Evolutionary conservation across 2,329 filamentous ascomycete genomes (phyloP), one percentile per base, ranked within the genome.

Genomic region (Alternaria metachromatica): DNA sequence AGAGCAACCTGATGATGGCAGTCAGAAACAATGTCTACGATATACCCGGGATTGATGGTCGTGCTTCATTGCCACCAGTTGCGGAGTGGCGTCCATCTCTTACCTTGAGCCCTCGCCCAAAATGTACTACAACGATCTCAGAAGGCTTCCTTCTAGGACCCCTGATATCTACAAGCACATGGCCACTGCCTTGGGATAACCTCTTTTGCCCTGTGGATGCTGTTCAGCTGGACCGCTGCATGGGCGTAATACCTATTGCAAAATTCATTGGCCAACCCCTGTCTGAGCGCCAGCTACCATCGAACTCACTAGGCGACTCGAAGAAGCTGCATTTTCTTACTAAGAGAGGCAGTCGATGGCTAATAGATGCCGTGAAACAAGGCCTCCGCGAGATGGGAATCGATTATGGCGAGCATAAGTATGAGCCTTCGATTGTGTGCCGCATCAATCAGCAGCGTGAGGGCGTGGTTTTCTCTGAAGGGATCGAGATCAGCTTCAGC

Each of bases 171-270:
- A 48, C 64, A 8, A 68, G 56, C 21, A 58, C 61, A 30, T 77
- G 75, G 75, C 75, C 75, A 11, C 30, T 76, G 15, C 67, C 64
- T 10, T 77, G 68, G 66, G 74, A 77, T 46, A 63, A 73, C 13
- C 69, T 69, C 2, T 77, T 76, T 53, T 68, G 46, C 8, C 68
- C 70, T 2, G 41, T 56, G 26, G 70, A 72, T 11, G 55, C 68
- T 11, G 66, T 72, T 12, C 69, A 66, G n/a, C 53, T 72, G 9
- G 58, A 70, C 12, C 62, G 63, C 12, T 58, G 67, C 20, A 71
- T 74, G 62, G 65, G 63, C 45, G 46, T 54, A 7, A 21, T 60
- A 37, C 58, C 44, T n/a, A 21, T 65, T n/a, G 33, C 48, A 20
- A 58, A 23, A 20, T 44, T 26, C 5, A 46, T 48, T 15, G 33